A percentile compares a stretch with the other conserved stretches of the same genome.
phyloP scores from a whole-genome alignment of 2,329 filamentous ascomycete species.

The Bipolaris oryzae region DNA sequence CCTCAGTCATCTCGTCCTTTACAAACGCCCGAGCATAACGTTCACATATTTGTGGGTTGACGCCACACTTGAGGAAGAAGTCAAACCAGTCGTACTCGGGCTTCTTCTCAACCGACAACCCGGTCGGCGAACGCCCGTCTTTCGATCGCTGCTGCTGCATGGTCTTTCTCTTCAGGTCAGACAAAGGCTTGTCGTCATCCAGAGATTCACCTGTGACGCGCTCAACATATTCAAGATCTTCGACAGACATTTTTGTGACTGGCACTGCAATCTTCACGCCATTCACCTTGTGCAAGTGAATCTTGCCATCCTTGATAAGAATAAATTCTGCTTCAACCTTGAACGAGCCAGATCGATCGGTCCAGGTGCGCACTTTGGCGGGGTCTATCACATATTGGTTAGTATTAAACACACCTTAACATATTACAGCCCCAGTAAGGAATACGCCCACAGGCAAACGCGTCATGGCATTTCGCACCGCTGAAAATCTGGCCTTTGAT shows the following conservation, averaged over 20 bases:
- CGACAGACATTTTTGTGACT: conserved; percentile 90
- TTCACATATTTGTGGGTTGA: conserved; percentile 91
- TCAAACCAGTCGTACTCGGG: conserved; percentile 98
- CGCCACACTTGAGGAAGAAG: conserved; percentile 92
- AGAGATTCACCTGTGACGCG: conserved; percentile 83
- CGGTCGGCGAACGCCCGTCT: conserved; percentile 57
- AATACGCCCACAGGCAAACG: background rate
- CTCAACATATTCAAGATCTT: conserved; percentile 95
- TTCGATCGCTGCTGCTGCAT: conserved; percentile 53
- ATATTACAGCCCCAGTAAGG: background rate
- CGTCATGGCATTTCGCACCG: background rate
- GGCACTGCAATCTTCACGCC: conserved; percentile 98
- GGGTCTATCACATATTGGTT: conserved; percentile 59
- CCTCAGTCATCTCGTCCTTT: conserved; percentile 95
- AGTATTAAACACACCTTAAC: conserved; percentile 5
- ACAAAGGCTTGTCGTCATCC: conserved; percentile 89
- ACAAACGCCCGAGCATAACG: conserved; percentile 88
- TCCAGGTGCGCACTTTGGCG: conserved; percentile 87
- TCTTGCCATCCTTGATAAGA: conserved; percentile 91
- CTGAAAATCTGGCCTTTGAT: conserved; percentile 1
- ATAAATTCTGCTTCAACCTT: conserved; percentile 97
- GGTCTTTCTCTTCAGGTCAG: conserved; percentile 70
- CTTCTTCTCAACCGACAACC: conserved; percentile 70
- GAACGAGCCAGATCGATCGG: conserved; percentile 92
- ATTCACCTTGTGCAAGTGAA: conserved; percentile 96